Evolutionary conservation across 2,329 filamentous ascomycete genomes (phyloP).

Genomic region (Whalleya microplaca): DNA sequence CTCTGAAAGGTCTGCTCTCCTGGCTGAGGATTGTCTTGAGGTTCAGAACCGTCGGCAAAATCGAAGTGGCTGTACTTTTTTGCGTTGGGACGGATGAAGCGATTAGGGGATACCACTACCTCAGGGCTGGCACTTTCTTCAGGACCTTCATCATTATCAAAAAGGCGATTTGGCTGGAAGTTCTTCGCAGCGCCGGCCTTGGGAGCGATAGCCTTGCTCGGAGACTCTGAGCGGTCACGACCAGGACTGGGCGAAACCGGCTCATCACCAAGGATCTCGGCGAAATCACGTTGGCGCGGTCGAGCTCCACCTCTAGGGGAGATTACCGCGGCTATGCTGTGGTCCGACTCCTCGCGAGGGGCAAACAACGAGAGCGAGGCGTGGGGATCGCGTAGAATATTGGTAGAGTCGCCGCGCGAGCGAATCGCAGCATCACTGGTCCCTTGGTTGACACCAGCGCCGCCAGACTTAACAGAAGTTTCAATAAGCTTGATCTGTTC

Average conservation of each 20-base stretch:
- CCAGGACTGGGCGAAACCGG: conserved; percentile 44
- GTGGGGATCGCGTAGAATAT: conserved; percentile 65
- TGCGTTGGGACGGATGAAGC: conserved; percentile 67
- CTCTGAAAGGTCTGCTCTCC: conserved; percentile 48
- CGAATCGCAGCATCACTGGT: conserved; percentile 46
- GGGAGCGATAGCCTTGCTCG: conserved; percentile 39
- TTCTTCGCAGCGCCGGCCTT: conserved; percentile 64
- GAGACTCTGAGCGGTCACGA: conserved; percentile 48
- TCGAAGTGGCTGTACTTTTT: conserved; percentile 87
- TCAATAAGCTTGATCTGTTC: conserved; percentile 82
- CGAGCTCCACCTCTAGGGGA: conserved; percentile 63
- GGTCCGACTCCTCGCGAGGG: conserved; percentile 65
- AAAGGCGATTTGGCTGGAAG: conserved; percentile 65
- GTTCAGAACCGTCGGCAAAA: conserved; percentile 68
- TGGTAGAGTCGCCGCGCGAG: conserved; percentile 57
- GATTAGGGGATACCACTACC: conserved; percentile 44
- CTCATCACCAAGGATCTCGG: conserved; percentile 70
- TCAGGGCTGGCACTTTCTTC: conserved; percentile 49
- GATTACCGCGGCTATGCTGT: conserved; percentile 54
- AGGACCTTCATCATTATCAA: conserved; percentile 59
- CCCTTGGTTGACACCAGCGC: conserved; percentile 38
- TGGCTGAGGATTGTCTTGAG: conserved; percentile 50
- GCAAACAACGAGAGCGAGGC: conserved; percentile 77
- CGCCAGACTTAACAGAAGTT: conserved; percentile 58
- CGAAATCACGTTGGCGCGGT: conserved; percentile 69